A percentile compares a stretch with the other conserved stretches of the same genome.
Conservation (phyloP, 257 asterid genomes). For the Ballota nigra region DNA sequence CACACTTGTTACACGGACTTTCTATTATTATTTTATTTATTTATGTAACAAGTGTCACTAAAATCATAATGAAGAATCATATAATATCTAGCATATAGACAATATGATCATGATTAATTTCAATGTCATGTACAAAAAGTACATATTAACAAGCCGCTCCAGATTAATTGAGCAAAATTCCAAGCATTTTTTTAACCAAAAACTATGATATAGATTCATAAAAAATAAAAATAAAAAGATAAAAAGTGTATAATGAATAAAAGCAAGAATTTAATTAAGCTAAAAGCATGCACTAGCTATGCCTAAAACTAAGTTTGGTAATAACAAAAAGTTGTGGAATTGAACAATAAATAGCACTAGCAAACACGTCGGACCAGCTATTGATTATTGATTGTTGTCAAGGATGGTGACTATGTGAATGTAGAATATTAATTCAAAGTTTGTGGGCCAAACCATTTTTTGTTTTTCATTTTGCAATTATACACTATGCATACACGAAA, state of each 20-base stretch:
- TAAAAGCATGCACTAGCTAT: slow-evolving; percentile 7
- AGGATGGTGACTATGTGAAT: slow-evolving; percentile 18
- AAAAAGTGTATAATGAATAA: background rate
- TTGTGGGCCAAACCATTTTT: slow-evolving; percentile 15
- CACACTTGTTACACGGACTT: background rate
- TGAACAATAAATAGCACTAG: slow-evolving; percentile 26
- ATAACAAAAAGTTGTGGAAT: slow-evolving; percentile 13
- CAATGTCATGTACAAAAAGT: background rate
- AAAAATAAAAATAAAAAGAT: too few relatives aligned
- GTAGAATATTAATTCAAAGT: background rate
- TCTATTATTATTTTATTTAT: background rate
- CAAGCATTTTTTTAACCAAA: background rate
- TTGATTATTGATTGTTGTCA: slow-evolving; percentile 23
- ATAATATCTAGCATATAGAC: background rate
- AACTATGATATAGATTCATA: background rate
- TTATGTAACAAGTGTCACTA: background rate
- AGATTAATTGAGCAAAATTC: background rate
- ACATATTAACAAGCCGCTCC: background rate
- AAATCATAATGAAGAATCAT: background rate
- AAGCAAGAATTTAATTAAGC: slow-evolving; percentile 6
- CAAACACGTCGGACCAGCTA: slow-evolving; percentile 37
- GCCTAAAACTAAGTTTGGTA: slow-evolving; percentile 19
- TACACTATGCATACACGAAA: background rate
- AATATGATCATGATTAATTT: background rate
- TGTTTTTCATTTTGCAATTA: background rate